A percentile compares a stretch with the other conserved stretches of the same genome.
Conservation (phyloP, 2,329 filamentous ascomycete species). For the Nemania sp. region DNA sequence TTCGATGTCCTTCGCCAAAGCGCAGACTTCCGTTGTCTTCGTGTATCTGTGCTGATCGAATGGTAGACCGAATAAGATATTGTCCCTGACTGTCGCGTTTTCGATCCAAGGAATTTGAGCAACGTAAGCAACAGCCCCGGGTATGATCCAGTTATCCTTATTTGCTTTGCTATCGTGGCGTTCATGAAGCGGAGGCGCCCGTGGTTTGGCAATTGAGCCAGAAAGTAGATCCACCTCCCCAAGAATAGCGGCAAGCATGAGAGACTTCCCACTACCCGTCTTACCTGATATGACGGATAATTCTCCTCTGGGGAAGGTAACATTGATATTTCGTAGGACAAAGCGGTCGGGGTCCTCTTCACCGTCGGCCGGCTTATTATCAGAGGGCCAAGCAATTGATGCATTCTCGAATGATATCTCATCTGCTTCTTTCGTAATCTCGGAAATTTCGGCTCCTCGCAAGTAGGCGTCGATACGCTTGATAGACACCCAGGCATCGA, state of each 20-base stretch:
- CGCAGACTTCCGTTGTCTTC: slow-evolving; percentile 73
- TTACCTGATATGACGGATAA: slow-evolving; percentile 77
- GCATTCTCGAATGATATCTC: slow-evolving; percentile 69
- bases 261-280: slow-evolving; percentile 78
- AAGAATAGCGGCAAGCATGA: slow-evolving; percentile 73
- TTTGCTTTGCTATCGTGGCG: slow-evolving; percentile 67
- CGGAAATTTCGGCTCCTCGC: slow-evolving; percentile 64
- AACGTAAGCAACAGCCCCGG: slow-evolving; percentile 72
- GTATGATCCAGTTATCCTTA: slow-evolving; percentile 68
- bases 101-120: slow-evolving; percentile 86
- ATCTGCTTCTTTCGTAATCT: slow-evolving; percentile 58
- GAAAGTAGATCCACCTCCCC: slow-evolving; percentile 73
- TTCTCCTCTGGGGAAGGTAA: slow-evolving; percentile 70
- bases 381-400: slow-evolving; percentile 75
- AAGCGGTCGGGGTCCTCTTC: slow-evolving; percentile 64
- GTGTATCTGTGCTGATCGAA: slow-evolving; percentile 70
- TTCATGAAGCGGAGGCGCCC: slow-evolving; percentile 54
- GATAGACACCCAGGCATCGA: slow-evolving; percentile 76
- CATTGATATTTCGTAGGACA: slow-evolving; percentile 64
- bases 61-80: slow-evolving; percentile 78
- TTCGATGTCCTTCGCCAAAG: slow-evolving; percentile 73
- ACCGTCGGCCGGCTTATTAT: slow-evolving; percentile 48
- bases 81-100: slow-evolving; percentile 77
- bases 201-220: slow-evolving; percentile 63
- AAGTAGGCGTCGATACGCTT: slow-evolving; percentile 75